Evolutionary conservation across 2,329 filamentous ascomycete genomes (phyloP).

Genomic region (Cytospora paraplurivora): DNA sequence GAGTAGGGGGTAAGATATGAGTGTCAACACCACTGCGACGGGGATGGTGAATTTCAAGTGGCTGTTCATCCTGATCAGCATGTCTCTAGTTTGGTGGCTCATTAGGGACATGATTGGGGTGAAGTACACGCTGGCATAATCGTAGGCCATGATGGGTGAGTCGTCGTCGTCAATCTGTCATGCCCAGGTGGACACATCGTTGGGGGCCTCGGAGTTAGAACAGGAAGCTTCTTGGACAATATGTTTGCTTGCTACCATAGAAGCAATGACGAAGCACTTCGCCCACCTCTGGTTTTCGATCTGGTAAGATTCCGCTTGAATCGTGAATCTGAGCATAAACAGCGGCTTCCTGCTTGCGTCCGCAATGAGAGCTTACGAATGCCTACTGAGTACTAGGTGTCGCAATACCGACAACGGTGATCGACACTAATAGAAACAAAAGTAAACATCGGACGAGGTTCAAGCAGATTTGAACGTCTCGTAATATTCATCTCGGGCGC

Average conservation of each 20-base stretch:
- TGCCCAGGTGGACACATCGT: conserved; percentile 17
- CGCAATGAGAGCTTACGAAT: no score
- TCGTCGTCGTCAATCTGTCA: neutral
- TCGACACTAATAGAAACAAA: no score
- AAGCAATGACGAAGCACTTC: neutral
- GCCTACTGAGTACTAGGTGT: no score
- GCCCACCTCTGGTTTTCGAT: neutral
- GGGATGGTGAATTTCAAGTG: conserved; percentile 70
- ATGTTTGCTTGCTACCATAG: neutral
- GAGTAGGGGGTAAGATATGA: conserved; percentile 62
- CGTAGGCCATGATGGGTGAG: conserved; percentile 32
- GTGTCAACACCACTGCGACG: conserved; percentile 59
- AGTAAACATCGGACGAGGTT: no score
- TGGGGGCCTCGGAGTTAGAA: neutral
- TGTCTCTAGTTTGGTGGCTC: neutral
- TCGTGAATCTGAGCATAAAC: no score
- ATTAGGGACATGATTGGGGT: neutral
- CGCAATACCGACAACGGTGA: no score
- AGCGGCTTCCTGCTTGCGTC: no score
- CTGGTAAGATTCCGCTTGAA: no score
- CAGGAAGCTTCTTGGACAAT: neutral
- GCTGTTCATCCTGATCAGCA: conserved; percentile 40
- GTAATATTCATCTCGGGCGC: no score
- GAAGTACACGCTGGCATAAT: conserved; percentile 33
- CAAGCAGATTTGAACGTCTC: no score